A percentile compares a stretch with the other conserved stretches of the same genome.
Conservation (phyloP, 306 rosid genomes). For the Castanea sativa region DNA sequence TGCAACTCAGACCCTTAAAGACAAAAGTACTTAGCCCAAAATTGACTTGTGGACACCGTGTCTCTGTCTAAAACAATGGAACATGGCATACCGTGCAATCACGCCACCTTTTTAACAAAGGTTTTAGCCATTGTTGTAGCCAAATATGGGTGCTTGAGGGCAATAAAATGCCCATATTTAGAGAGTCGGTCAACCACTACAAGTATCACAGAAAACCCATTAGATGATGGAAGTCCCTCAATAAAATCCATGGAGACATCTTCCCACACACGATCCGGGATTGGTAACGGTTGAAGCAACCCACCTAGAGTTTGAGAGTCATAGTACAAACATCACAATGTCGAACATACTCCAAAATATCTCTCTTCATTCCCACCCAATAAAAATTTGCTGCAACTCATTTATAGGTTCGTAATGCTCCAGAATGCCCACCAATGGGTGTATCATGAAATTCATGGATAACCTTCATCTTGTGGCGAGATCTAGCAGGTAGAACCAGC, state of each 20-base stretch:
- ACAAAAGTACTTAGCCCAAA: not conserved
- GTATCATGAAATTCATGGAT: not conserved
- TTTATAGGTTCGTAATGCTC: not conserved
- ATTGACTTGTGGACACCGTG: not conserved
- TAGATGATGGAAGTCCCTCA: not conserved
- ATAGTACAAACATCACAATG: not conserved
- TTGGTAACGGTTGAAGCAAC: not conserved
- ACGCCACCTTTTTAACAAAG: not conserved
- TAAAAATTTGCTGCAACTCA: not conserved
- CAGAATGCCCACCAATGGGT: not conserved
- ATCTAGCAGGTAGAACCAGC: too few relatives aligned
- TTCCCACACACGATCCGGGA: not conserved
- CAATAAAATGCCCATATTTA: not conserved
- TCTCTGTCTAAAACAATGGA: not conserved
- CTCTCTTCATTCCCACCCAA: not conserved
- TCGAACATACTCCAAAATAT: not conserved
- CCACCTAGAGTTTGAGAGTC: not conserved
- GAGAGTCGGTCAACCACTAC: not conserved
- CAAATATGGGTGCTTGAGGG: not conserved
- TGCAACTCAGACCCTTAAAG: not conserved
- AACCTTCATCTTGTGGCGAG: accelerated
- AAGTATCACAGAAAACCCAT: accelerated
- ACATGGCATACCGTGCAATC: not conserved
- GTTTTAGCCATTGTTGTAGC: not conserved
- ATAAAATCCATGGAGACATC: not conserved